phyloP scores from a whole-genome alignment of 2,329 filamentous ascomycete genomes.

The Colletotrichum acutatum region DNA sequence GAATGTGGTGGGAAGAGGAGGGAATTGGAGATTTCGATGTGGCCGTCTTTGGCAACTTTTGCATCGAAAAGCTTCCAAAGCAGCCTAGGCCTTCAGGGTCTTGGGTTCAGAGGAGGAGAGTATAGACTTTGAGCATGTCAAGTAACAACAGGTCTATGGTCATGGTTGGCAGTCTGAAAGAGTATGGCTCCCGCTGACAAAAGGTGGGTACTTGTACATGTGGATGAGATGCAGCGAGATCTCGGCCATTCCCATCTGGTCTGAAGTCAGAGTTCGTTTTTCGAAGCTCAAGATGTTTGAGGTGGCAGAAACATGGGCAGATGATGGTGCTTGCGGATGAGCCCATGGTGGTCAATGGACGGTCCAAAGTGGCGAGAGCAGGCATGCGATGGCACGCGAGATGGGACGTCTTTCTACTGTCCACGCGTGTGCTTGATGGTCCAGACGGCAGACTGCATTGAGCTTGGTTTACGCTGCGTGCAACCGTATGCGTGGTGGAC shows the following conservation, averaged over 20 bases:
- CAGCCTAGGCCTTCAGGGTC: background rate
- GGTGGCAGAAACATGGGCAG: conserved; percentile 30
- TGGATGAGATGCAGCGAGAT: background rate
- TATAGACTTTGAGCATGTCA: background rate
- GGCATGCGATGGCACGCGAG: conserved; percentile 27
- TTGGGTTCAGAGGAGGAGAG: background rate
- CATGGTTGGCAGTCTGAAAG: background rate
- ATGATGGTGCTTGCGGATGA: conserved; percentile 26
- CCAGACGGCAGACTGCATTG: conserved; percentile 20
- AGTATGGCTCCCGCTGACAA: conserved; percentile 12
- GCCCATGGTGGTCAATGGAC: conserved; percentile 17
- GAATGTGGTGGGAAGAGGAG: background rate
- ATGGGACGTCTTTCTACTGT: conserved; percentile 26
- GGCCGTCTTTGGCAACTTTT: background rate
- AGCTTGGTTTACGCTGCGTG: conserved; percentile 16
- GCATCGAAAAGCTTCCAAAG: background rate
- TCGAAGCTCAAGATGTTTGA: conserved; percentile 30
- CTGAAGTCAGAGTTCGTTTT: conserved; percentile 24
- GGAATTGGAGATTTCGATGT: background rate
- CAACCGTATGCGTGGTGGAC: conserved; percentile 10
- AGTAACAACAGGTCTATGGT: background rate
- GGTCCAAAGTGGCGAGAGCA: conserved; percentile 24
- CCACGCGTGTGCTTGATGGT: background rate
- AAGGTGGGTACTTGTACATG: conserved; percentile 3
- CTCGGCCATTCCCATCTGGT: conserved; percentile 8